Percentiles rank a stretch among this genome's conserved stretches.
Conservation (phyloP, 257 asterid genomes). For the Capsicum baccatum region DNA sequence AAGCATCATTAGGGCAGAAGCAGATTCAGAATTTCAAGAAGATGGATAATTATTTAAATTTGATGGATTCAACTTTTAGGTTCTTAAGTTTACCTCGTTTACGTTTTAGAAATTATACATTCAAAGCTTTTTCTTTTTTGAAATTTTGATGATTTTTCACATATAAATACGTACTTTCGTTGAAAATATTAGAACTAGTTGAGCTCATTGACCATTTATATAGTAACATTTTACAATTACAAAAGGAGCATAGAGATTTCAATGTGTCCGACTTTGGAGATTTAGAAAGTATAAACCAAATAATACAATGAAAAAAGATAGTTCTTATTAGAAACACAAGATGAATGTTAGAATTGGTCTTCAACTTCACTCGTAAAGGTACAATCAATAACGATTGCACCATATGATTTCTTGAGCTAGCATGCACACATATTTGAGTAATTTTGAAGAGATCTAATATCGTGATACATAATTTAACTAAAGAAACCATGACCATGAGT, state of each 20-base stretch:
- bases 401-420: no score
- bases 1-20: conserved; percentile 21
- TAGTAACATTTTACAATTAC: neutral
- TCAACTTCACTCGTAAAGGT: no score
- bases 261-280: neutral
- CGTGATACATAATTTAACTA: no score
- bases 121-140: neutral
- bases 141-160: neutral
- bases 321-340: no score
- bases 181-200: neutral
- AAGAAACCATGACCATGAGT: no score
- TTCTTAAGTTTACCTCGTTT: neutral
- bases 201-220: neutral
- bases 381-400: no score
- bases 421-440: no score
- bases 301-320: no score
- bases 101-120: neutral
- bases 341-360: no score
- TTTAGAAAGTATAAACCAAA: no score
- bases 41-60: neutral
- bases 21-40: neutral
- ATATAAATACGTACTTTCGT: neutral
- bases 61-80: neutral
- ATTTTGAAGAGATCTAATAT: no score
- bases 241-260: neutral